phyloP scores from a whole-genome alignment of 208 protist genomes.

The Crithidia bombi region DNA sequence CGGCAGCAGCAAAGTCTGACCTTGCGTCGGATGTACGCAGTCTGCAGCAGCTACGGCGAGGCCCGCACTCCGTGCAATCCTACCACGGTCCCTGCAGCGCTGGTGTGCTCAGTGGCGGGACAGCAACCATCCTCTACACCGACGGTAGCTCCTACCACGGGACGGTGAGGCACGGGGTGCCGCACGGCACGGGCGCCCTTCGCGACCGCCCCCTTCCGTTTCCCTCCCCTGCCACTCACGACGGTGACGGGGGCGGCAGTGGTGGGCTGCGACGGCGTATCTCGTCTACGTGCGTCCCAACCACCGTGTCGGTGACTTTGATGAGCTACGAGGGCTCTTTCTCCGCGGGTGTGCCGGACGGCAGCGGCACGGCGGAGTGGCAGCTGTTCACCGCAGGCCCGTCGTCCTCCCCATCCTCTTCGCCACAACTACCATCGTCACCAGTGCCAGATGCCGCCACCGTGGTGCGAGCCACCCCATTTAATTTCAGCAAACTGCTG shows the following conservation, averaged over 20 bases:
- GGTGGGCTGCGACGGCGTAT: conserved; percentile 15
- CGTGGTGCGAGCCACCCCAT: conserved; percentile 9
- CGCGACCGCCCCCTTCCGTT: conserved; percentile 40
- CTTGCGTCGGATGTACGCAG: not conserved
- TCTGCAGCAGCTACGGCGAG: conserved; percentile 15
- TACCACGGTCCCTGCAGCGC: conserved; percentile 71
- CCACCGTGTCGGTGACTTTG: conserved; percentile 29
- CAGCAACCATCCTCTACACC: conserved; percentile 44
- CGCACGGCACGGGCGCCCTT: conserved; percentile 58
- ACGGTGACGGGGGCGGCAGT: conserved; percentile 17
- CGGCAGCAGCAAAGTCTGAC: not conserved
- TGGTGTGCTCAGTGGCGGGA: conserved; percentile 60
- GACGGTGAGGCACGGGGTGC: conserved; percentile 56
- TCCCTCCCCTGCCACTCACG: conserved; percentile 3
- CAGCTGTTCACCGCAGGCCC: conserved; percentile 28
- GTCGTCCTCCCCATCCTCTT: too few species aligned
- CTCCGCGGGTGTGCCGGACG: conserved; percentile 64
- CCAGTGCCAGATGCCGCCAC: not conserved
- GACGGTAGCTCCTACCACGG: conserved; percentile 76
- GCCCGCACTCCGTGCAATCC: conserved; percentile 27
- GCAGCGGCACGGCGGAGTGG: conserved; percentile 58
- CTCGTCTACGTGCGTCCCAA: conserved; percentile 12
- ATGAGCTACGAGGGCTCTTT: conserved; percentile 80
- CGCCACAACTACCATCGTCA: not conserved
- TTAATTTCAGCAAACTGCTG: conserved; percentile 12